These are phyloP conservation scores for Candida easanensis DNA, from an alignment of 805 yeast genomes.

Conservation along the genomic window DNA sequence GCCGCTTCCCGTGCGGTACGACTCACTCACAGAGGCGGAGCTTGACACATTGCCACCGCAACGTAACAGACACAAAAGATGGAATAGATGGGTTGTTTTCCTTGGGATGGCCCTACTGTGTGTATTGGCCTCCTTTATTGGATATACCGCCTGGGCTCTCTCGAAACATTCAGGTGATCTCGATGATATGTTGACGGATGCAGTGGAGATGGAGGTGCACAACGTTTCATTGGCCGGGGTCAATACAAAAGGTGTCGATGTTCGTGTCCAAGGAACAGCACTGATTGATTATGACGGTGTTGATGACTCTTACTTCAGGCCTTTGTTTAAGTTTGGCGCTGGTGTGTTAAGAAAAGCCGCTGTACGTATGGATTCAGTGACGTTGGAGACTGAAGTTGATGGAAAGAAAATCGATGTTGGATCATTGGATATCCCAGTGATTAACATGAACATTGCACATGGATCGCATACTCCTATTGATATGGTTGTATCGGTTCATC, in stretches of 20 bases:
- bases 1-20: not conserved
- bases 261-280: conserved; percentile 32
- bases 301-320: conserved; percentile 25
- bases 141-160: conserved; percentile 5
- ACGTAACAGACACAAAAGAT: not conserved
- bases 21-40: not conserved
- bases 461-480: conserved; percentile 26
- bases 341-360: conserved; percentile 27
- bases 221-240: conserved; percentile 31
- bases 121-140: conserved; percentile 1
- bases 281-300: conserved; percentile 32
- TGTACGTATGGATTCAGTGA: conserved; percentile 31
- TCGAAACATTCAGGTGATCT: conserved; percentile 17
- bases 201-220: conserved; percentile 31
- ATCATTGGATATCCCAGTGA: conserved; percentile 31
- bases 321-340: conserved; percentile 34
- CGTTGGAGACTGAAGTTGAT: conserved; percentile 26
- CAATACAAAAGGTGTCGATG: conserved; percentile 30
- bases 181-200: conserved; percentile 32
- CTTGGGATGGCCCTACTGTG: not conserved
- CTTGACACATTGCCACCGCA: not conserved
- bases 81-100: not conserved
- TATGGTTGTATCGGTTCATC: conserved; percentile 31
- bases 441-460: conserved; percentile 32
- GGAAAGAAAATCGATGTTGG: conserved; percentile 31